Evolutionary conservation across 306 rosid genomes (phyloP).

Genomic region (Acacia confusa): DNA sequence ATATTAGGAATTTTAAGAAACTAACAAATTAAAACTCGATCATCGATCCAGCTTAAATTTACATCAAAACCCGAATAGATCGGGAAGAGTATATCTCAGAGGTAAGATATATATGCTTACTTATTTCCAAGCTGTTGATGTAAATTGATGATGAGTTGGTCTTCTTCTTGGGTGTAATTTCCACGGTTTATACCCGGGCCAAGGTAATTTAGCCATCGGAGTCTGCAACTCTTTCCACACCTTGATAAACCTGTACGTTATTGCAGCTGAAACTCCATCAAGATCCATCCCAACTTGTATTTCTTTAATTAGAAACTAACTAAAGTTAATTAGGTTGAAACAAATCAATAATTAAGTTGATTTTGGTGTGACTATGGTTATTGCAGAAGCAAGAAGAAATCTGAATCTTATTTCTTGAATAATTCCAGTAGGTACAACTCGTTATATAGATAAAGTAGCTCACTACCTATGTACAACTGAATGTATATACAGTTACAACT

Average conservation of each 20-base stretch:
- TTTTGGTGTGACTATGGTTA: not conserved
- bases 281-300: not conserved
- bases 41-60: not conserved
- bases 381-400: no score
- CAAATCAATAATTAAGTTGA: not conserved
- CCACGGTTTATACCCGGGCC: slow-evolving; percentile 65
- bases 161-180: slow-evolving; percentile 54
- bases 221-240: slow-evolving; percentile 89
- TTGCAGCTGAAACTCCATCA: not conserved
- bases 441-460: no score
- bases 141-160: slow-evolving; percentile 49
- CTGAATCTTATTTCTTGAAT: no score
- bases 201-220: slow-evolving; percentile 73
- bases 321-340: not conserved
- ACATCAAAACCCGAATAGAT: not conserved
- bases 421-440: no score
- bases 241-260: slow-evolving; percentile 51
- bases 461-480: no score
- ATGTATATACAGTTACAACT: no score
- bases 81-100: not conserved
- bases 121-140: slow-evolving; percentile 61
- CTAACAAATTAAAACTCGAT: not conserved
- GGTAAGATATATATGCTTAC: slow-evolving; percentile 32
- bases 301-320: slow-evolving; percentile 13
- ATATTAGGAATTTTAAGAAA: not conserved